Percentiles rank a stretch among this genome's conserved stretches.
phyloP scores from a whole-genome alignment of 163 green algal species.

The Picocystis sp. region DNA sequence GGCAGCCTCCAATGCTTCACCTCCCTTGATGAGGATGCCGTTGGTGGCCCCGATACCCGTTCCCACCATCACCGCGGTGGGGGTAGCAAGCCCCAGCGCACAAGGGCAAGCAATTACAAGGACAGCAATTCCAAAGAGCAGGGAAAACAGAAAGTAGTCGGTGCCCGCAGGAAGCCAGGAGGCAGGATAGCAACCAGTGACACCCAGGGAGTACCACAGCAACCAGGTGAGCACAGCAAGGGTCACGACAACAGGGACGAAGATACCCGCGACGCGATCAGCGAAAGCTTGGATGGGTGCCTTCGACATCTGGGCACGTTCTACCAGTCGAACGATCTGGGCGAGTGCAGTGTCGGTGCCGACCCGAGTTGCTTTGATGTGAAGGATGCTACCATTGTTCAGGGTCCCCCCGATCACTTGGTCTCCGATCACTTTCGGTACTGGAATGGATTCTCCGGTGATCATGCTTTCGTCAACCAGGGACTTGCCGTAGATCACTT shows the following conservation, averaged over 20 bases:
- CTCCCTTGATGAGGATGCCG: constrained; percentile 85
- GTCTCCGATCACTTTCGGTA: constrained; percentile 37
- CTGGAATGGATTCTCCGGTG: constrained; percentile 33
- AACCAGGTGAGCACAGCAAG: constrained; percentile 39
- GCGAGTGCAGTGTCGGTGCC: constrained; percentile 73
- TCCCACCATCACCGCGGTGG: constrained; percentile 47
- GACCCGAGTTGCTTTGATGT: constrained; percentile 43
- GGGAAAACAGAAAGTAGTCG: constrained; percentile 72
- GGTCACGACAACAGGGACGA: constrained; percentile 42
- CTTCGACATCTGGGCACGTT: constrained; percentile 79
- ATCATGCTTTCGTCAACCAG: constrained; percentile 30
- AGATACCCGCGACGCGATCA: constrained; percentile 38
- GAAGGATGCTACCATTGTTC: constrained; percentile 6
- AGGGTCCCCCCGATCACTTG: constrained; percentile 30
- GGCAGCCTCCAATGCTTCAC: constrained; percentile 69
- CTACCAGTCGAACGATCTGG: constrained; percentile 83
- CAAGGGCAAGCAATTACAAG: constrained; percentile 97
- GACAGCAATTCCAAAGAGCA: constrained; percentile 82
- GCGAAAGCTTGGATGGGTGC: constrained; percentile 76
- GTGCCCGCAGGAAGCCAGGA: constrained; percentile 41
- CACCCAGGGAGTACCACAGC: constrained; percentile 24
- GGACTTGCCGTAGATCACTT: constrained; percentile 19
- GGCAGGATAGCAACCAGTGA: constrained; percentile 8
- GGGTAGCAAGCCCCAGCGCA: constrained; percentile 90
- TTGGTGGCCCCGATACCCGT: constrained; percentile 22